phyloP scores from a whole-genome alignment of 257 asterid species.

The Parsonsia alboflavescens region DNA sequence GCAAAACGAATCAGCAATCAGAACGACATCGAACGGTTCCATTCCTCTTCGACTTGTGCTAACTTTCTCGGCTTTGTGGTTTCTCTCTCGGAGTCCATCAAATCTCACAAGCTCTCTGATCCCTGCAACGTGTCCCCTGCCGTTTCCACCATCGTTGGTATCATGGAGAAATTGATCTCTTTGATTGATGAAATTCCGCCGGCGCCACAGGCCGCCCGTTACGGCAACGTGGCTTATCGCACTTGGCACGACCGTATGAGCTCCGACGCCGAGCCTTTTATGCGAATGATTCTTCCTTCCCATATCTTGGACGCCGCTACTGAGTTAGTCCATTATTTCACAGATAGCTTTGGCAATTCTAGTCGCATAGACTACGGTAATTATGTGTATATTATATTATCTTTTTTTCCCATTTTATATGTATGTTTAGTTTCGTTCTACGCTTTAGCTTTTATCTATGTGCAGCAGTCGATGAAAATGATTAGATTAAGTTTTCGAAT shows the following conservation, averaged over 20 bases:
- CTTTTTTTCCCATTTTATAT: background rate
- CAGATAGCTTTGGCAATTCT: slow-evolving; percentile 81
- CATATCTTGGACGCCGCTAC: slow-evolving; percentile 38
- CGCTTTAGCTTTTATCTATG: too few species aligned
- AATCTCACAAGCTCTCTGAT: slow-evolving; percentile 64
- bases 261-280: slow-evolving; percentile 51
- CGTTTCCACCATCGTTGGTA: slow-evolving; percentile 32
- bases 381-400: background rate
- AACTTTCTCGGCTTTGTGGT: slow-evolving; percentile 81
- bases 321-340: slow-evolving; percentile 72
- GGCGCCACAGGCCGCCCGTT: slow-evolving; percentile 59
- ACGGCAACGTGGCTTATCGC: slow-evolving; percentile 70
- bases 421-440: background rate
- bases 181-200: slow-evolving; percentile 74
- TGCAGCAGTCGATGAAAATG: background rate
- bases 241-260: slow-evolving; percentile 79
- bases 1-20: slow-evolving; percentile 50
- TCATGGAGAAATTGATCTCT: slow-evolving; percentile 40
- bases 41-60: slow-evolving; percentile 46
- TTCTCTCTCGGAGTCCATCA: slow-evolving; percentile 62
- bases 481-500: background rate
- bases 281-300: slow-evolving; percentile 41
- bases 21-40: slow-evolving; percentile 53
- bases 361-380: slow-evolving; percentile 79
- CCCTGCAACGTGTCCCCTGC: slow-evolving; percentile 52